Evolutionary conservation across 2,329 filamentous ascomycete genomes (phyloP).

Genomic region (Botryotinia calthae): DNA sequence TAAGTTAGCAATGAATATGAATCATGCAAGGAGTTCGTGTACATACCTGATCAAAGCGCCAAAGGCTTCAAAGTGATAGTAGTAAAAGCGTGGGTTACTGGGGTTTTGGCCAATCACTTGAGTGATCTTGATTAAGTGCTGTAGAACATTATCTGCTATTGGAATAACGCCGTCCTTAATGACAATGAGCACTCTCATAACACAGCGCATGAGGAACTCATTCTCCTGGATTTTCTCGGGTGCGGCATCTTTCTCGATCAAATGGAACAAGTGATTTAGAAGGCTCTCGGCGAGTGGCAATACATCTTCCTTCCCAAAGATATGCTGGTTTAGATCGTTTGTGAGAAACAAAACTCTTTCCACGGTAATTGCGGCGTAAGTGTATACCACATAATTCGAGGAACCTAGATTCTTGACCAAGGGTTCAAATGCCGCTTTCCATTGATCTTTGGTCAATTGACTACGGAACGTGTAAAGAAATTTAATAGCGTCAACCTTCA

Average conservation of each 20-base stretch:
- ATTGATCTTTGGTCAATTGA: constrained; percentile 87
- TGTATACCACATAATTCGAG: constrained; percentile 93
- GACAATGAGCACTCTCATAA: constrained; percentile 95
- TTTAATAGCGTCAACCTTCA: constrained; percentile 98
- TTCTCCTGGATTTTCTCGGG: constrained; percentile 97
- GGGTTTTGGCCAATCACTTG: constrained; percentile 91
- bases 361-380: constrained; percentile 94
- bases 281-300: constrained; percentile 81
- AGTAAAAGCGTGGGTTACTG: constrained; percentile 96
- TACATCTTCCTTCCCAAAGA: constrained; percentile 79
- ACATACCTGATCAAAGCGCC: constrained; percentile 70
- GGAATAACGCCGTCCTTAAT: constrained; percentile 77
- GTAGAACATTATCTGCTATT: constrained; percentile 74
- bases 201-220: constrained; percentile 96
- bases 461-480: constrained; percentile 96
- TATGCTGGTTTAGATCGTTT: constrained; percentile 69
- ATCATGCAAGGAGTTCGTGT: background rate
- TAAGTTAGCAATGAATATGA: background rate
- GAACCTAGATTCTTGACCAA: constrained; percentile 89
- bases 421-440: constrained; percentile 84
- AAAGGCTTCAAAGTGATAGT: constrained; percentile 94
- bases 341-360: constrained; percentile 86
- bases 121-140: constrained; percentile 84
- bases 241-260: constrained; percentile 80
- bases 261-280: constrained; percentile 81